Percentiles rank a stretch among this genome's conserved stretches.
phyloP scores from a whole-genome alignment of 2,329 filamentous ascomycete genomes.

The Spiromastix sp. region DNA sequence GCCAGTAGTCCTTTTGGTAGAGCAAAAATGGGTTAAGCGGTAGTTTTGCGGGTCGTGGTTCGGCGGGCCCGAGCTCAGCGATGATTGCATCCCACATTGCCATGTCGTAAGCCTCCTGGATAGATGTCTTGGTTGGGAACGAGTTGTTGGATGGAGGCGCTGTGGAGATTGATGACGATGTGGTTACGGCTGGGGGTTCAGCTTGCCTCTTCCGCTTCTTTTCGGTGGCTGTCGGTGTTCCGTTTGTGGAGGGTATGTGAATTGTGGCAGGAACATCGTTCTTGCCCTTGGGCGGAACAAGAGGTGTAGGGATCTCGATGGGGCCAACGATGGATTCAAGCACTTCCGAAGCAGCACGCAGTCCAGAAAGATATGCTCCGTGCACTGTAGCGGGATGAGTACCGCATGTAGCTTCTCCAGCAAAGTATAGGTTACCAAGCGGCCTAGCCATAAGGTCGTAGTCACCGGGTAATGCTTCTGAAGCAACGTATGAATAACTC shows the following conservation, averaged over 20 bases:
- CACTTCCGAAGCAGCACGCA: slow-evolving; percentile 81
- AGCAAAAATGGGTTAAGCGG: slow-evolving; percentile 80
- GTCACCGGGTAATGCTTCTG: slow-evolving; percentile 70
- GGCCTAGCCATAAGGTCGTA: slow-evolving; percentile 84
- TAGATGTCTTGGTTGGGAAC: slow-evolving; percentile 17
- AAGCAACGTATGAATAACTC: slow-evolving; percentile 89
- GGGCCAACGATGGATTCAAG: slow-evolving; percentile 71
- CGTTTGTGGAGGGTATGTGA: slow-evolving; percentile 14
- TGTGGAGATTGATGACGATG: slow-evolving; percentile 3
- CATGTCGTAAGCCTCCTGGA: slow-evolving; percentile 44
- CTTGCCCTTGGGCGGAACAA: slow-evolving; percentile 56
- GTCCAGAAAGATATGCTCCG: slow-evolving; percentile 85
- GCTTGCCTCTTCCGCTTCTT: slow-evolving; percentile 17
- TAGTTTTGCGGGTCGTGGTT: slow-evolving; percentile 59
- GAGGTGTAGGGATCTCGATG: slow-evolving; percentile 63
- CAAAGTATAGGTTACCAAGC: slow-evolving; percentile 84
- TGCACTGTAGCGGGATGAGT: slow-evolving; percentile 96
- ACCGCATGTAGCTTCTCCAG: slow-evolving; percentile 90
- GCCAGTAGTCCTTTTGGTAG: slow-evolving; percentile 69
- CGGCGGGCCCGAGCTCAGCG: slow-evolving; percentile 60
- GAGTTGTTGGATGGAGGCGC: slow-evolving; percentile 10
- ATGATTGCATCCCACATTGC: slow-evolving; percentile 48
- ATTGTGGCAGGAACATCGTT: slow-evolving; percentile 15
- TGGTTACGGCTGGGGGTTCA: not conserved
- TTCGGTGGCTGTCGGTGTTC: slow-evolving; percentile 11